Base-by-base conservation (phyloP, 331 rosid genomes). In the Rosa hybrid region DNA sequence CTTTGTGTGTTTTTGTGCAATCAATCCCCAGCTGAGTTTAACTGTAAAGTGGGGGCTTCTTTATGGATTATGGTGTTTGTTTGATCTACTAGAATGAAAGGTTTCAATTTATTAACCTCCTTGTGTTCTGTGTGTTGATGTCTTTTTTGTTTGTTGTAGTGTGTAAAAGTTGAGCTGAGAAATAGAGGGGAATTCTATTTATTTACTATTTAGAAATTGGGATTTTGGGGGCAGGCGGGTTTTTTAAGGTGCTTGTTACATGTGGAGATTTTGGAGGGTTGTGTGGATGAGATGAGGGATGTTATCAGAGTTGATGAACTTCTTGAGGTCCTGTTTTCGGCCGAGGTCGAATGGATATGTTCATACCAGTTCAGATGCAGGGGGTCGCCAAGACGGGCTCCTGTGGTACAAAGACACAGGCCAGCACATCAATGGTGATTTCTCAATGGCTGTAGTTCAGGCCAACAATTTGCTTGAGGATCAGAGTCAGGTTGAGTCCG, bases 381-480 rank as follows among this genome's bases (percentile, higher is more conserved):
- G 88, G 73, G 98, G 99, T 71, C 89, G 88, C 27, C 97, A 88
- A 78, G 99, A 93, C 5, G 99, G 98, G 86, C 86, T 96, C 21
- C 78, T 96, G 80, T 96, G 99, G 99, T 96, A 96, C 91, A 96
- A 91, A 83, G 99, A 96, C 86, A 75, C 83, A 9, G 99, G 98
- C 75, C 97, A 91, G 77, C 99, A 96, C 82, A 74, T 87, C 68
- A 83, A 82, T 77, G 99, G 99, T 68, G 99, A 96, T 38, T 96
- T 93, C 80, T 96, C 99, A 10, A 91, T 96, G 98, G 97, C 98
- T 71, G 99, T 96, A 14, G 90, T 96, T 68, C 99, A 96, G 88
- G 99, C 99, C 79, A 96, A 96, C 86, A 96, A 93, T 86, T 88
- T 96, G 85, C 95, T 96, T 64, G 99, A 96, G 91, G 99, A 96